A percentile compares a stretch with the other conserved stretches of the same genome.
Conservation (phyloP, 805 yeast genomes). For the Clavispora fructus region DNA sequence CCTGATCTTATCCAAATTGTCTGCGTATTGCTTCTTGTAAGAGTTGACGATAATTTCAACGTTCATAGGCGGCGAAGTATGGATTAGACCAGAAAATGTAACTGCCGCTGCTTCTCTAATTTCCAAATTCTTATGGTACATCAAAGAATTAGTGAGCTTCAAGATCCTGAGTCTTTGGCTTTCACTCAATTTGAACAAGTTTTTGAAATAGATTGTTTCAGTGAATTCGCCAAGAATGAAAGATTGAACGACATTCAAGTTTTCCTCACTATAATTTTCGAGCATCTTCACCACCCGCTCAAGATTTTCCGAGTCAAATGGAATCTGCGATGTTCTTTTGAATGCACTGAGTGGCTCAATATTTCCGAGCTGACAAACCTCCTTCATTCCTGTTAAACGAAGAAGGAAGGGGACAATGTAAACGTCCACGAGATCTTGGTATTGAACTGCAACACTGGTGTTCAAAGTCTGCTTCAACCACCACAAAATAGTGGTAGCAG, state of each 20-base stretch:
- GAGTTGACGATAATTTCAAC: slow-evolving; percentile 37
- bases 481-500: slow-evolving; percentile 58
- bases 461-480: slow-evolving; percentile 53
- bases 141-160: slow-evolving; percentile 44
- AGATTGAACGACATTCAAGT: slow-evolving; percentile 44
- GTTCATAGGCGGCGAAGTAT: slow-evolving; percentile 49
- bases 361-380: slow-evolving; percentile 69
- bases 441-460: slow-evolving; percentile 48
- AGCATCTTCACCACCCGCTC: slow-evolving; percentile 33
- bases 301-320: slow-evolving; percentile 19
- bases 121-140: slow-evolving; percentile 63
- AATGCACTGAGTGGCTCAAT: slow-evolving; percentile 48
- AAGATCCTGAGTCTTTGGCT: slow-evolving; percentile 48
- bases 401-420: slow-evolving; percentile 67
- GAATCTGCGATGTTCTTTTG: slow-evolving; percentile 41
- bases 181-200: slow-evolving; percentile 48
- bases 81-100: slow-evolving; percentile 77
- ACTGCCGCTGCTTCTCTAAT: slow-evolving; percentile 70
- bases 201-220: slow-evolving; percentile 66
- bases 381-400: slow-evolving; percentile 61
- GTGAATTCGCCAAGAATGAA: slow-evolving; percentile 62
- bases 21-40: slow-evolving; percentile 28
- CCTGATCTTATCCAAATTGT: slow-evolving; percentile 37
- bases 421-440: slow-evolving; percentile 45
- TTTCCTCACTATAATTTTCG: slow-evolving; percentile 27